Base-by-base conservation (phyloP, 495 filamentous ascomycete species). In the Letharia columbiana region DNA sequence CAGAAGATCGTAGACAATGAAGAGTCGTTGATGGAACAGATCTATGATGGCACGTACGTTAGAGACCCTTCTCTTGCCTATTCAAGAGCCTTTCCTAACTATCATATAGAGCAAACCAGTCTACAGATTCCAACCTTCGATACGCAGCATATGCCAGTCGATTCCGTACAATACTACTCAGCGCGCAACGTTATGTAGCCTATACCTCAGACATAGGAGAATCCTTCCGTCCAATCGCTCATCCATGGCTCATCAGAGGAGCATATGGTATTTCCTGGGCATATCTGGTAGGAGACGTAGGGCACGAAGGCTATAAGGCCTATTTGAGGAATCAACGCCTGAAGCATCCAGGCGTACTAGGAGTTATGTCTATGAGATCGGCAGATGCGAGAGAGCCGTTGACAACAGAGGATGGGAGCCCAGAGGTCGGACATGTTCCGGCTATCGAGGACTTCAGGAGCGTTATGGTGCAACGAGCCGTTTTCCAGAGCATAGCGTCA, bases 141-240 rank as follows among this genome's bases (percentile, higher is more conserved):
- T 98, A 96, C 75, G 94, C 93, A 60, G 94, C 90, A 71, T 98
- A 98, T 78, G 90, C 90, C 61, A 85, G 86, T 69, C 86, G 92
- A 64, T 77, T 92, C 67, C 89, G 91, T 67, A 98, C 93, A 23
- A 89, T 97, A 72, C 86, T 98, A 69, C 82, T 91, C 72, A 88
- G 88, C 52, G 91, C 92, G 39, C 94, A 98, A 73, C 89, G 94
- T 72, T 98, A 98, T 75, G 91, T 98, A 66, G 94, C 94, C 68
- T 98, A 98, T 78, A 98, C 94, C 18, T 93, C 89, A 42, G 94
- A 98, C 75, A 91, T 98, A 54, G 94, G 94, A 74, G 94, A 98
- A 75, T 95, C 90, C 12, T 98, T 98, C 77, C 88, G 94, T 9
- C 94, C 94, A 6, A 83, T 98, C 63, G 92, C 92, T 7, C 91